Percentiles rank a stretch among this genome's conserved stretches.
These are phyloP conservation scores for Fusarium illudens DNA, from an alignment of 2,329 filamentous ascomycete species.

Conservation along the genomic window DNA sequence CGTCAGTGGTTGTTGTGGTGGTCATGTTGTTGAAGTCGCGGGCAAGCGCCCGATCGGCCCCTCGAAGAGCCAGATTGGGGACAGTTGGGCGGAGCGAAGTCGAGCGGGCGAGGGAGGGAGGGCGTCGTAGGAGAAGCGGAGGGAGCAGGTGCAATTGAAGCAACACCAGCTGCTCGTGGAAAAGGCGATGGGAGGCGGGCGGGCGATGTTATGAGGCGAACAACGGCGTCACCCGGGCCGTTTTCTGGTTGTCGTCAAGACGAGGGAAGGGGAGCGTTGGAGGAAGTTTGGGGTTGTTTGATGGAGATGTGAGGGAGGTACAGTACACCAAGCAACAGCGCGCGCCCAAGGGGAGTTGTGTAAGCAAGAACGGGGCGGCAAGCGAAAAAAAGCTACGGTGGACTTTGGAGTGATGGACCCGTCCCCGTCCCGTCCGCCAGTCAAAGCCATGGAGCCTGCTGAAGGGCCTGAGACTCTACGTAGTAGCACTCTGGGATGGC, in stretches of 20 bases:
- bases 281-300: constrained; percentile 39
- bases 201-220: constrained; percentile 4
- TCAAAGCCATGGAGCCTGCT: constrained; percentile 20
- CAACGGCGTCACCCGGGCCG: constrained; percentile 35
- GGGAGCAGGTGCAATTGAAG: constrained; percentile 38
- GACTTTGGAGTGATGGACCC: constrained; percentile 37
- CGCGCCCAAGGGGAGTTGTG: constrained; percentile 35
- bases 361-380: constrained; percentile 43
- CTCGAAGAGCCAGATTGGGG: constrained; percentile 48
- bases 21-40: constrained; percentile 49
- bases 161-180: constrained; percentile 36
- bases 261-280: constrained; percentile 32
- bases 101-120: constrained; percentile 13
- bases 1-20: constrained; percentile 45
- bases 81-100: constrained; percentile 26
- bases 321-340: constrained; percentile 8
- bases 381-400: constrained; percentile 44
- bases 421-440: constrained; percentile 29
- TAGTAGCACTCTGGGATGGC: constrained; percentile 24
- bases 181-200: constrained; percentile 12
- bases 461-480: constrained; percentile 29
- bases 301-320: constrained; percentile 28
- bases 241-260: constrained; percentile 32
- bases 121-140: constrained; percentile 13
- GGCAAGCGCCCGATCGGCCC: constrained; percentile 52